Evolutionary conservation across 2,329 filamentous ascomycete genomes (phyloP).

Genomic region (Chaetomiaceae sp.): DNA sequence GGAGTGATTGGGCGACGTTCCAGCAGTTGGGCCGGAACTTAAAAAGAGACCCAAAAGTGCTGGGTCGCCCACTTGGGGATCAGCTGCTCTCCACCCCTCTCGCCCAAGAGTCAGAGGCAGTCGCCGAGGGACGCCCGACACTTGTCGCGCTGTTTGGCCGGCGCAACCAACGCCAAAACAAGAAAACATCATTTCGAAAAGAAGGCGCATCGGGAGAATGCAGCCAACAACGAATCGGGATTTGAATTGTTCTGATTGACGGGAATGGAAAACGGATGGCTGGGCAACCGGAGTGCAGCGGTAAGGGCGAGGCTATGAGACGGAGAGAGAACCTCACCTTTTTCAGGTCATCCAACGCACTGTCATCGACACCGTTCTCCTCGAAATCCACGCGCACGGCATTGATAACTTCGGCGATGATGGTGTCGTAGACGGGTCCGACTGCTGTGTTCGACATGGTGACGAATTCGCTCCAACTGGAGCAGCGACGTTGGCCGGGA

Average conservation of each 20-base stretch:
- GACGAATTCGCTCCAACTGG: slow-evolving; percentile 16
- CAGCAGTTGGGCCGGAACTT: slow-evolving; percentile 35
- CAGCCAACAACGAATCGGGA: slow-evolving; percentile 19
- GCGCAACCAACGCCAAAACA: background rate
- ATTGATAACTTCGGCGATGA: slow-evolving; percentile 83
- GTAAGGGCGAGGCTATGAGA: background rate
- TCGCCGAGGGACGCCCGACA: slow-evolving; percentile 12
- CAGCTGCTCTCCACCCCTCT: slow-evolving; percentile 38
- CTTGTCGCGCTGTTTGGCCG: slow-evolving; percentile 15
- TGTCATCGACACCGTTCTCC: slow-evolving; percentile 86
- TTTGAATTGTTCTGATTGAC: slow-evolving; percentile 1
- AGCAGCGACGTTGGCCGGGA: slow-evolving; percentile 6
- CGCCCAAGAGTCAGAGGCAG: slow-evolving; percentile 20
- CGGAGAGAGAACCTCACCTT: slow-evolving; percentile 58
- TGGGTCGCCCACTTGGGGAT: slow-evolving; percentile 43
- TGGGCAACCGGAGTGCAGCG: background rate
- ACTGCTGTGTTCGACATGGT: slow-evolving; percentile 57
- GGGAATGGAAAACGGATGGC: background rate
- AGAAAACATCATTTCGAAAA: background rate
- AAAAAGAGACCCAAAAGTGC: slow-evolving; percentile 54
- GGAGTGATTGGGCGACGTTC: slow-evolving; percentile 21
- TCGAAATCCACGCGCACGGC: slow-evolving; percentile 94
- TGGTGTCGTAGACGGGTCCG: slow-evolving; percentile 75
- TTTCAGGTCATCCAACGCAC: slow-evolving; percentile 80
- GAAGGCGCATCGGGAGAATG: slow-evolving; percentile 2